phyloP scores from a whole-genome alignment of 495 filamentous ascomycete species.

The Staphylotrichum tortipilum region DNA sequence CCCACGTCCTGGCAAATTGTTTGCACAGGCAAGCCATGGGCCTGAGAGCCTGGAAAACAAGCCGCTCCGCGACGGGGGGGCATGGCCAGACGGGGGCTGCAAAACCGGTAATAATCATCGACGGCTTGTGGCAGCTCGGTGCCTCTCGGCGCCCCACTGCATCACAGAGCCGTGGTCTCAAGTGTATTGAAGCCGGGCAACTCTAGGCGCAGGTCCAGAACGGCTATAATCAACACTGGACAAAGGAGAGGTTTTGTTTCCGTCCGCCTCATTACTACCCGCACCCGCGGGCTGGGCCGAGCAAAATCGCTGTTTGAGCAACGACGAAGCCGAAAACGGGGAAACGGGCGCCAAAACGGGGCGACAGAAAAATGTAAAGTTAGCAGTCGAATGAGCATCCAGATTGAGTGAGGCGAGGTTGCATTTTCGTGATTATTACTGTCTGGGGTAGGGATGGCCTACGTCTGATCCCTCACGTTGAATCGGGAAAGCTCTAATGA shows the following conservation, averaged over 20 bases:
- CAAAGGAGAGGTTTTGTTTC: too few relatives aligned
- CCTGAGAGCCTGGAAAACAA: constrained; percentile 3
- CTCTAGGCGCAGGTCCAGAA: not conserved
- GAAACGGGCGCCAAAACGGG: not conserved
- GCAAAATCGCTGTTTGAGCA: too few relatives aligned
- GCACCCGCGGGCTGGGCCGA: too few relatives aligned
- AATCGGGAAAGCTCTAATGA: too few relatives aligned
- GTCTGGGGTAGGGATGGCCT: not conserved
- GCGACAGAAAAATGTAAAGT: not conserved
- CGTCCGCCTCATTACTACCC: too few relatives aligned
- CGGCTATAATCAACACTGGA: not conserved
- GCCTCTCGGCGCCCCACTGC: not conserved
- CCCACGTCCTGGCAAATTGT: constrained; percentile 3
- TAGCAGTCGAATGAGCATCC: too few relatives aligned
- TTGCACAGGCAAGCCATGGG: not conserved
- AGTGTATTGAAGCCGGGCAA: not conserved
- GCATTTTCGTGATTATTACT: not conserved
- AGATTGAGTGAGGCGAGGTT: not conserved
- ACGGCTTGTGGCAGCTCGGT: not conserved
- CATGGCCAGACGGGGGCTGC: not conserved
- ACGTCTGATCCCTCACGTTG: too few relatives aligned
- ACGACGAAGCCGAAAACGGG: too few relatives aligned
- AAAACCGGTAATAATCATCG: constrained; percentile 1
- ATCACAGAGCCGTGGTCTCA: not conserved
- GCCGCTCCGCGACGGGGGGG: not conserved